Evolutionary conservation across 208 protist species (phyloP).

Genomic region (Trypanosoma cruzi): DNA sequence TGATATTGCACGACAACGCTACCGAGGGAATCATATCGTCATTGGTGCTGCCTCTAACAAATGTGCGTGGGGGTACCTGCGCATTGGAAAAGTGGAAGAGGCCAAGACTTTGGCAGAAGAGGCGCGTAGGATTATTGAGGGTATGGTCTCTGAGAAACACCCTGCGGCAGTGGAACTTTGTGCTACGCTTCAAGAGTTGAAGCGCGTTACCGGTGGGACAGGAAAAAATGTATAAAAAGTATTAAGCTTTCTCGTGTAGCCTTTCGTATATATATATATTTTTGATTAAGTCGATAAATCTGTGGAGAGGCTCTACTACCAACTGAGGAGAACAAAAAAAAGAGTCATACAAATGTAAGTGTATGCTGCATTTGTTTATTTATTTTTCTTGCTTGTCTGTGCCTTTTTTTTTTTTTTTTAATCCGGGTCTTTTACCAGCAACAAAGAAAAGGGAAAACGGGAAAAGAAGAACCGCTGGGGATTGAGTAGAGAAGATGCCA

Average conservation of each 20-base stretch:
- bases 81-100: conserved; percentile 47
- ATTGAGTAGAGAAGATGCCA: conserved; percentile 51
- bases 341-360: no score
- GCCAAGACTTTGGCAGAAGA: conserved; percentile 47
- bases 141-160: conserved; percentile 52
- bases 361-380: no score
- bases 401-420: conserved; percentile 6
- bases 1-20: conserved; percentile 65
- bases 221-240: neutral
- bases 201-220: conserved; percentile 16
- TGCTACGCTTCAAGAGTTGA: conserved; percentile 36
- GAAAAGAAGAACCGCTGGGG: neutral
- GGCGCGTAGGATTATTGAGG: conserved; percentile 52
- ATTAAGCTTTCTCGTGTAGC: conserved; percentile 1
- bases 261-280: no score
- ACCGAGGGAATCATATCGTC: conserved; percentile 58
- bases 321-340: no score
- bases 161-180: conserved; percentile 43
- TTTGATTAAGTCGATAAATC: no score
- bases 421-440: neutral
- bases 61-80: conserved; percentile 56
- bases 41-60: conserved; percentile 64
- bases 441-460: conserved; percentile 9
- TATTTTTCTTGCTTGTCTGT: neutral
- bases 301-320: no score